Evolutionary conservation across 2,329 filamentous ascomycete genomes (phyloP), one percentile per base, ranked within the genome.

Genomic region (Aureobasidium pullulans): DNA sequence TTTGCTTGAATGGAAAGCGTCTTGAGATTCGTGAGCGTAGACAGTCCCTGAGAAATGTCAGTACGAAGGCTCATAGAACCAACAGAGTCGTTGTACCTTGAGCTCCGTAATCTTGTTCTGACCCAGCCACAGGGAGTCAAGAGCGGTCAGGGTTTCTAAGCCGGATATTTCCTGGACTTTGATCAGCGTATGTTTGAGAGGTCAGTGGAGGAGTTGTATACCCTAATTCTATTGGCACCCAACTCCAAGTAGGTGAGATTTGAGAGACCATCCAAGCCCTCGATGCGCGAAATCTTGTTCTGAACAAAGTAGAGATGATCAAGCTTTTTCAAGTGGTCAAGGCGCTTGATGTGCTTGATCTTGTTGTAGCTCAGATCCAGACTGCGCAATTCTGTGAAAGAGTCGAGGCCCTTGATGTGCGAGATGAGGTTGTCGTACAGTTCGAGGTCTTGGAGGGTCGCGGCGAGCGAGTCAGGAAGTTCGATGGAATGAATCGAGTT

Each of bases 321-420:
- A 60, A 97, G 81, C 57, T 90, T 81, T 23, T 77, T 86, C 61
- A 99, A 77, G 67, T 93, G 88, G 61, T 82, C 81, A 64, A 97
- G 77, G 68, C 93, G 85, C 75, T 96, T 96, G 77, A 99, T 96
- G 75, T 96, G 92, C 73, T 96, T 96, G 77, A 99, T 93, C 79
- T 97, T 97, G 79, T 99, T 99, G 83, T 96, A 99, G 73, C 89
- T 95, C 54, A 99, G 80, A 71, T 99, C 94, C 58, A 99, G 83
- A 60, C 79, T 87, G 6, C 83, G 90, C 57, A 99, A 82, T 62
- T 88, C 81, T 11, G 81, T 84, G 60, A 96, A 83, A 47, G 84
- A 79, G 57, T 96, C 91, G 47, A 99, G 81, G 32, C 89, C 89
- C 65, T 86, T 86, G 73, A 96, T 84, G 73, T 96, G 91, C 10